Evolutionary conservation across 164 flowering plant genomes (phyloP), one percentile per base, ranked within the genome.

Genomic region (Chimonanthus praecox): DNA sequence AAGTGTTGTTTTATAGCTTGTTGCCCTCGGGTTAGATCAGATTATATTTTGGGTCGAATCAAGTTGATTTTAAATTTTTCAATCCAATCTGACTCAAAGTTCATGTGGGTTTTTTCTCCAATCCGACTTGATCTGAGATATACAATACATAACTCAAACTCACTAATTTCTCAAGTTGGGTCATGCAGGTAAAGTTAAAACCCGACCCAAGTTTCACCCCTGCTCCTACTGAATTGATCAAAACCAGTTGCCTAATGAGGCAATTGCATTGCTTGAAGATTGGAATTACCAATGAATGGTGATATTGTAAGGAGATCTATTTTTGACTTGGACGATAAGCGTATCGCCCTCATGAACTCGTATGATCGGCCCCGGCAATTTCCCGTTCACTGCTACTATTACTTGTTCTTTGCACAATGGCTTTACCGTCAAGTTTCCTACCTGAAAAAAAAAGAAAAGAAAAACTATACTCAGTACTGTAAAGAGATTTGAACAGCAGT

Each of bases 231-330:
- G 33, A 33, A 33, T 33, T 1, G 33, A 33, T 33, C 1, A 33
- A 33, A 33, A 33, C 33, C 33, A 33, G 33, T 33, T 33, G 33
- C 1, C 33, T 33, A 33, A 33, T 33, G 2, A 33, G 33, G 33
- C 33, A 33, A 33, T 33, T 33, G 33, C 33, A 33, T 33, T 33
- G 33, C 33, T 33, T 33, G 33, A 33, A 58, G 15, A 47, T 15
- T 7, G 45, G 20, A 16, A 18, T 72, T 79, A 76, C 82, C 82
- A 79, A 68, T 79, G 82, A 44, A 79, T 70, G 64, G 77, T 70
- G 54, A 76, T 5, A 49, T 79, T 74, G 69, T 79, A 73, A n/a
- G 77, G 79, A 0, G 79, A 79, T 8, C 73, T 66, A 48, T 79
- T 79, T 33, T 44, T 3, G 54, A 80, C 79, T 49, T 76, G 70